These are phyloP conservation scores for Vaccinium corymbosum DNA, from an alignment of 148 eudicot species.

Conservation along the genomic window DNA sequence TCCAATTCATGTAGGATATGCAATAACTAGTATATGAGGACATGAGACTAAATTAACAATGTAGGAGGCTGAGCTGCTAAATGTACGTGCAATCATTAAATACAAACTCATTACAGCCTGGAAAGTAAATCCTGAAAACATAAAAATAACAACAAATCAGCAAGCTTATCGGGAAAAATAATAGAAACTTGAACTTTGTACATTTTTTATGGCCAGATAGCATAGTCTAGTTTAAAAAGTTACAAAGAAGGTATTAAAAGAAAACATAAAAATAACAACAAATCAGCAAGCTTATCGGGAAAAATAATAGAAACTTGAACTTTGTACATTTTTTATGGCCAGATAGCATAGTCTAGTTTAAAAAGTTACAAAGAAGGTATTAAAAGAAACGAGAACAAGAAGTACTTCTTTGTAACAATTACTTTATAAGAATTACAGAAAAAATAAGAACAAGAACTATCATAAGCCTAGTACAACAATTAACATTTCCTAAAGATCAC, in stretches of 20 bases:
- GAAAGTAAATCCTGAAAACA: not conserved
- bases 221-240: too few species aligned
- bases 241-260: too few species aligned
- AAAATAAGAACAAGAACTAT: not conserved
- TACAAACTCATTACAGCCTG: not conserved
- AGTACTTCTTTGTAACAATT: too few species aligned
- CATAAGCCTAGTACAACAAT: not conserved
- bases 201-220: not conserved
- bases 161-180: not conserved
- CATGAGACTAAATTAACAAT: not conserved
- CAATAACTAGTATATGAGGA: not conserved
- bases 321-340: not conserved
- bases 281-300: not conserved
- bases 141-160: not conserved
- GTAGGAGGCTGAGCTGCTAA: not conserved
- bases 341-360: not conserved
- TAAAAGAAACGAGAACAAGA: not conserved
- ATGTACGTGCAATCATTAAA: not conserved
- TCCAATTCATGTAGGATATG: not conserved
- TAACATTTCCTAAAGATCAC: not conserved
- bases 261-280: not conserved
- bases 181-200: not conserved
- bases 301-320: not conserved
- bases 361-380: not conserved
- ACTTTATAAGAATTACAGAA: not conserved